phyloP scores from a whole-genome alignment of 768 basidiomycete genomes.

The Termitomyces sp. region DNA sequence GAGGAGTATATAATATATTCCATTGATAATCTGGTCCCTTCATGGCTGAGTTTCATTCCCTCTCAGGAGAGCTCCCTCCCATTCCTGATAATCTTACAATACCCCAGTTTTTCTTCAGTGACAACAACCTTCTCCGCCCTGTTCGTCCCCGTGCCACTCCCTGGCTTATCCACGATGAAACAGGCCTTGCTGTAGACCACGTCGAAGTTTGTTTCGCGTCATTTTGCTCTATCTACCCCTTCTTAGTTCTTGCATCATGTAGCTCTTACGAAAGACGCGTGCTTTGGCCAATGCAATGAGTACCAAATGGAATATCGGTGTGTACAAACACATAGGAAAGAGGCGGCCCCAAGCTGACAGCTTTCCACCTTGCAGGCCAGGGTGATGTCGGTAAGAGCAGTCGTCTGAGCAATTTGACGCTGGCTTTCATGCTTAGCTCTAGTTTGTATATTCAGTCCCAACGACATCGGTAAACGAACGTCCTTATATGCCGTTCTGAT shows the following conservation, averaged over 20 bases:
- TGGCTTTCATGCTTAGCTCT: background rate
- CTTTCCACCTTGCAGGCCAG: constrained; percentile 26
- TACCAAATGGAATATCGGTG: constrained; percentile 44
- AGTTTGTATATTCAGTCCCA: constrained; percentile 64
- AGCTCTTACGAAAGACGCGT: constrained; percentile 39
- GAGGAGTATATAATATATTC: background rate
- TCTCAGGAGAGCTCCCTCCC: constrained; percentile 24
- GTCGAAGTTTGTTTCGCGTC: constrained; percentile 36
- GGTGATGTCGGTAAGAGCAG: constrained; percentile 43
- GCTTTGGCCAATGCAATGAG: constrained; percentile 50
- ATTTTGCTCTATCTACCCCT: background rate
- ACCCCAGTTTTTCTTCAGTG: constrained; percentile 60
- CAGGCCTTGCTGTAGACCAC: constrained; percentile 35
- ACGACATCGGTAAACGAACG: constrained; percentile 45
- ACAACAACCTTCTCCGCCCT: constrained; percentile 35
- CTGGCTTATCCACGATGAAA: constrained; percentile 55
- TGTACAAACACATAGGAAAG: constrained; percentile 2
- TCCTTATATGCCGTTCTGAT: background rate
- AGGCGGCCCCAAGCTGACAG: background rate
- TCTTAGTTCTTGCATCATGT: background rate
- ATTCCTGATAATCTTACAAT: constrained; percentile 62
- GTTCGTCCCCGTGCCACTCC: constrained; percentile 37
- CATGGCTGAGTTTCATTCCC: constrained; percentile 30
- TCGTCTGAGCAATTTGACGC: background rate
- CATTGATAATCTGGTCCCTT: background rate